These are phyloP conservation scores for Scorias spongiosa DNA, from an alignment of 2,329 filamentous ascomycete species.

Conservation along the genomic window DNA sequence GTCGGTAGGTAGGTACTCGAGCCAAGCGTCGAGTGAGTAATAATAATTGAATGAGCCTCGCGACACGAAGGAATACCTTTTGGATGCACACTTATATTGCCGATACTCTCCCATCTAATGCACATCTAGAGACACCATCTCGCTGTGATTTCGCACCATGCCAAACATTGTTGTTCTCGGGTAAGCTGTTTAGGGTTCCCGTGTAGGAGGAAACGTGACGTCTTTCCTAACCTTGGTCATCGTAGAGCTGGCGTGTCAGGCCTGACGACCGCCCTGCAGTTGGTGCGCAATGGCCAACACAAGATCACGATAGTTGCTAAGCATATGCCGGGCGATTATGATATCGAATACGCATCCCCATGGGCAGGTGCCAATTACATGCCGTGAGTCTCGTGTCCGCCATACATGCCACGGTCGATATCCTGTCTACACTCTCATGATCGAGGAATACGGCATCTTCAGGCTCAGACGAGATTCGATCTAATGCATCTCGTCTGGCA, in stretches of 20 bases:
- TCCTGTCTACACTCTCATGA: neutral
- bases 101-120: neutral
- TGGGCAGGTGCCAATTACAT: slow-evolving; percentile 75
- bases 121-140: neutral
- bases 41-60: too few species aligned
- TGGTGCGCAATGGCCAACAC: slow-evolving; percentile 41
- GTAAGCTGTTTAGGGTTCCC: slow-evolving; percentile 17
- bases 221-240: too few species aligned
- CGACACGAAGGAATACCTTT: too few species aligned
- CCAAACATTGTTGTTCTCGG: slow-evolving; percentile 33
- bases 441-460: too few species aligned
- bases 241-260: slow-evolving; percentile 49
- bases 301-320: slow-evolving; percentile 62
- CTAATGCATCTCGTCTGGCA: neutral
- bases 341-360: slow-evolving; percentile 77
- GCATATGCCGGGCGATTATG: slow-evolving; percentile 87
- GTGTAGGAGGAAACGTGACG: too few species aligned
- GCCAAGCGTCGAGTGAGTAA: too few species aligned
- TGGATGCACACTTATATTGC: neutral
- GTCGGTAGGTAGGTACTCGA: too few species aligned
- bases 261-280: slow-evolving; percentile 47
- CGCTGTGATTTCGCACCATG: too few species aligned
- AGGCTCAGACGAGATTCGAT: too few species aligned
- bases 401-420: neutral
- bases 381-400: slow-evolving; percentile 26